Base-by-base conservation (phyloP, 2,329 filamentous ascomycete species). In the Penicillium freii region DNA sequence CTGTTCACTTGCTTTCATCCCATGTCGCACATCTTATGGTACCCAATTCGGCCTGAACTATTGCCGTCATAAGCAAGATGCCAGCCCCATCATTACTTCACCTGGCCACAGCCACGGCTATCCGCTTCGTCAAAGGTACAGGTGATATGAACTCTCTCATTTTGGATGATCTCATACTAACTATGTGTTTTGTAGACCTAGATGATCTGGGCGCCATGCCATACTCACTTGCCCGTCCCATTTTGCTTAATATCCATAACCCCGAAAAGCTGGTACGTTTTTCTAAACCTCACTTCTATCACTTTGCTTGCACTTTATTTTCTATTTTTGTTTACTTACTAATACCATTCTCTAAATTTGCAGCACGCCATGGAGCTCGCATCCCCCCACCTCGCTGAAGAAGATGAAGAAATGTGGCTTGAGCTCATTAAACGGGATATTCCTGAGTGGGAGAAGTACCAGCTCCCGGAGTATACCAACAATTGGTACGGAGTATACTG, bases 401-500 rank as follows among this genome's bases (percentile, higher is more conserved):
- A 89, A 55, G 87, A 87, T 39, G 82, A 78, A 21, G 88, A 92
- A 65, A 78, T 93, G 60, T 97, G 93, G 93, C 76, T 85, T 42
- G 82, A 84, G 29, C 84, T 97, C 68, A 94, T 97, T 73, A 83
- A 84, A 51, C 84, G 86, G 47, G 87, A 96, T 67, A 90, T 96
- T 60, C 86, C 86, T 2, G 77, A 84, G 55, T 87, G 86, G 73
- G 80, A 86, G 42, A 85, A 88, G 69, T 83, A 84, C 27, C 84
- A 87, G 64, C 78, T 84, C 25, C 89, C 90, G 0, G 81, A 81
- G 54, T 82, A 90, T 61, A 84, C 87, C 0, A 79, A 79, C 36
- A 86, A 85, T 58, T 97, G 92, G 92, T 85, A 87, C 70, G 85
- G 88, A 54, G 81, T 95, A 15, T 97, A 95, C 76, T 78, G 82